A percentile compares a stretch with the other conserved stretches of the same genome.
Conservation (phyloP, 768 basidiomycete genomes). For the Melanogaster broomeanus region DNA sequence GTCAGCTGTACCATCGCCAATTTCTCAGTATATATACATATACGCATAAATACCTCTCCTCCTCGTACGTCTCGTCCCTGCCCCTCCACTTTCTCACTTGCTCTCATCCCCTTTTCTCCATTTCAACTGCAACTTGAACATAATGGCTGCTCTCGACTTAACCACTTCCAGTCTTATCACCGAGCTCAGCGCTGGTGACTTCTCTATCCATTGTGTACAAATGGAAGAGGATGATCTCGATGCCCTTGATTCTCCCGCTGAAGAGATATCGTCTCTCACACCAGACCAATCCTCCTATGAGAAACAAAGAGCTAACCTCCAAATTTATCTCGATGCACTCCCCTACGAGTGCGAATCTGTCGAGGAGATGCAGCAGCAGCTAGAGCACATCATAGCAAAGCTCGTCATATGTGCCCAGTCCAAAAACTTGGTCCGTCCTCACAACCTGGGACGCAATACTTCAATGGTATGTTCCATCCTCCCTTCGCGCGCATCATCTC, state of each 20-base stretch:
- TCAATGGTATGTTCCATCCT: constrained; percentile 56
- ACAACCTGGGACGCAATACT: constrained; percentile 80
- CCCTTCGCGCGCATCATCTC: neutral
- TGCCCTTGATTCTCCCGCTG: constrained; percentile 42
- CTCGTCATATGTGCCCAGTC: constrained; percentile 71
- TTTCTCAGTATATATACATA: constrained; percentile 18
- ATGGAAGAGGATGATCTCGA: constrained; percentile 65
- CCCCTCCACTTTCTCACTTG: constrained; percentile 10
- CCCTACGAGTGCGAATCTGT: constrained; percentile 75
- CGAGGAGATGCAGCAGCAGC: constrained; percentile 68
- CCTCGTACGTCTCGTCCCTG: constrained; percentile 28
- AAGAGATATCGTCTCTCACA: constrained; percentile 24
- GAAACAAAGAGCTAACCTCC: constrained; percentile 60
- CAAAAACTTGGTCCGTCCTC: constrained; percentile 72
- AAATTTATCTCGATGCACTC: constrained; percentile 64
- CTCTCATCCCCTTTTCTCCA: constrained; percentile 14
- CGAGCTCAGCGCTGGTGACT: constrained; percentile 22
- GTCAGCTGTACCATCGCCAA: constrained; percentile 24
- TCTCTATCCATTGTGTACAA: constrained; percentile 24
- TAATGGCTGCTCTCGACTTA: constrained; percentile 24
- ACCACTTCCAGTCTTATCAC: constrained; percentile 23
- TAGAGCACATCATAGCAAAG: constrained; percentile 69
- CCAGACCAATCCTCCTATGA: constrained; percentile 46
- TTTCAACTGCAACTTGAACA: constrained; percentile 3
- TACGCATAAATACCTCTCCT: too few species aligned